Percentiles rank a stretch among this genome's conserved stretches.
Conservation (phyloP, 768 basidiomycete species). For the Mycena indigotica region DNA sequence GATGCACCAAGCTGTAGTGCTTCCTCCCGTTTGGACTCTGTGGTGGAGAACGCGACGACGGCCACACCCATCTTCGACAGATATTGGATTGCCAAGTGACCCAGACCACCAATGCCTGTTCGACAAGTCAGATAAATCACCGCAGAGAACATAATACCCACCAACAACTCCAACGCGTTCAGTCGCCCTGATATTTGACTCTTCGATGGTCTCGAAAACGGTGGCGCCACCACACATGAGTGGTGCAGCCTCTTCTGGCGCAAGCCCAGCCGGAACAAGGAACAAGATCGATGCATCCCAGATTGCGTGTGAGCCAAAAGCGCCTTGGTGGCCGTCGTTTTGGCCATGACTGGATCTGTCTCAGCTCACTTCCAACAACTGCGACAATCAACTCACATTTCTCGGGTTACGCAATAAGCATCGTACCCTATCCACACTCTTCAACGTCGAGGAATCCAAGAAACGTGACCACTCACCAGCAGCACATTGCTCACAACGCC, state of each 20-base stretch:
- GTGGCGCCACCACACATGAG: constrained; percentile 29
- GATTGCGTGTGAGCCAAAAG: constrained; percentile 37
- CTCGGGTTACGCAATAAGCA: constrained; percentile 1
- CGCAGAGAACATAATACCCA: too few relatives aligned
- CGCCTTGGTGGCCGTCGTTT: constrained; percentile 34
- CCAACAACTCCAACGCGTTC: constrained; percentile 38
- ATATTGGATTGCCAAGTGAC: constrained; percentile 42
- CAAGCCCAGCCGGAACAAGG: constrained; percentile 32
- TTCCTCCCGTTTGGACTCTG: constrained; percentile 35
- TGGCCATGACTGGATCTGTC: constrained; percentile 20
- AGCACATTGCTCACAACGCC: constrained; percentile 34
- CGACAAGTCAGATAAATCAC: too few relatives aligned
- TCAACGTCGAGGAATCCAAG: not conserved
- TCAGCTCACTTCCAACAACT: not conserved
- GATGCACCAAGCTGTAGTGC: constrained; percentile 33
- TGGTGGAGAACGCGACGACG: constrained; percentile 38
- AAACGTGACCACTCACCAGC: constrained; percentile 19
- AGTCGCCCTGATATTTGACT: constrained; percentile 25
- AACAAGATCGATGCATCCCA: constrained; percentile 37
- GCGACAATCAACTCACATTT: not conserved
- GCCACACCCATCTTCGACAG: constrained; percentile 42
- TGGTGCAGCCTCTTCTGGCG: constrained; percentile 34
- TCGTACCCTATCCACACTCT: constrained; percentile 4
- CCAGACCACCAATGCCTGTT: constrained; percentile 40
- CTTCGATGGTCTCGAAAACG: constrained; percentile 20